phyloP scores from a whole-genome alignment of 768 basidiomycete genomes.

The Termitomyces sp. region DNA sequence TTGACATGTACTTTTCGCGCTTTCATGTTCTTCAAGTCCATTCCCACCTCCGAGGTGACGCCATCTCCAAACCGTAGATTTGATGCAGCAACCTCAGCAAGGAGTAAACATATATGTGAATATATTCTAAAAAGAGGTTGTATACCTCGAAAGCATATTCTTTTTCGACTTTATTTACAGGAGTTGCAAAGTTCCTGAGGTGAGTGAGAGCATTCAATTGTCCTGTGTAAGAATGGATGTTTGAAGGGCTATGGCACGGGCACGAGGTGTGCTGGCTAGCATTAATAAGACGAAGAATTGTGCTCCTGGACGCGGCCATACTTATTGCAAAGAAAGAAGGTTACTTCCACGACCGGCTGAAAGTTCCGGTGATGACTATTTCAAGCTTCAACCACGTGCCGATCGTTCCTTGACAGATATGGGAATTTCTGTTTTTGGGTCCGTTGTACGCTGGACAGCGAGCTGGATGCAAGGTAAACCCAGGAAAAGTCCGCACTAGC shows the following conservation, averaged over 20 bases:
- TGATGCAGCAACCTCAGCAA: slow-evolving; percentile 68
- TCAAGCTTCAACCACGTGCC: slow-evolving; percentile 5
- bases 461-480: background rate
- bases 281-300: slow-evolving; percentile 71
- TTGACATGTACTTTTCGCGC: slow-evolving; percentile 61
- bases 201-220: slow-evolving; percentile 49
- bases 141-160: slow-evolving; percentile 90
- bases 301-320: slow-evolving; percentile 51
- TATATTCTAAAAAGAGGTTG: background rate
- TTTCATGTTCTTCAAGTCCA: slow-evolving; percentile 93
- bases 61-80: slow-evolving; percentile 89
- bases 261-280: slow-evolving; percentile 69
- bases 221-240: slow-evolving; percentile 35
- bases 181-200: slow-evolving; percentile 71
- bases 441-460: background rate
- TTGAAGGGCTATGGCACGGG: slow-evolving; percentile 70
- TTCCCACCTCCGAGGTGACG: slow-evolving; percentile 85
- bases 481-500: background rate
- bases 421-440: background rate
- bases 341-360: slow-evolving; percentile 4
- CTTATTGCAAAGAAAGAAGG: slow-evolving; percentile 17
- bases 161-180: slow-evolving; percentile 64
- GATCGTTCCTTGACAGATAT: slow-evolving; percentile 5
- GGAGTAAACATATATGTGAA: background rate
- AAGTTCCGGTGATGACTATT: background rate